Evolutionary conservation across 805 yeast genomes (phyloP).

Genomic region (Lipomyces sp.): DNA sequence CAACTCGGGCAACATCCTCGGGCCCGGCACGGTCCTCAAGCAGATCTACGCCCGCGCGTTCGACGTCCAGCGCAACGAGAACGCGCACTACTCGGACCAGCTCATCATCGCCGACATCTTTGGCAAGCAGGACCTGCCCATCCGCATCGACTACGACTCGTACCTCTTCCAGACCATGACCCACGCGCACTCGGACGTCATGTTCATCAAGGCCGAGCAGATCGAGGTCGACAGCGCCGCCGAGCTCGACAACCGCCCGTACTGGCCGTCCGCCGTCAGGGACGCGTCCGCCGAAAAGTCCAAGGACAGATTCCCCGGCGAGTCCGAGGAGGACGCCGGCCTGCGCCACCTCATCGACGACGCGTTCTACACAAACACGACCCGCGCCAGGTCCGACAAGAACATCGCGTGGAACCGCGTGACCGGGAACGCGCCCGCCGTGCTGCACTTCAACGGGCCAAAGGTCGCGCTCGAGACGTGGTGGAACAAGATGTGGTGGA

Average conservation of each 20-base stretch:
- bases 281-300: constrained; percentile 3
- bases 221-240: constrained; percentile 11
- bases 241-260: neutral
- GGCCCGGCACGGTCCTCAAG: constrained; percentile 12
- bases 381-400: constrained; percentile 8
- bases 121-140: constrained; percentile 24
- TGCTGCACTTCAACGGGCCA: constrained; percentile 28
- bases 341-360: constrained; percentile 1
- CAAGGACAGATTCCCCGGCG: constrained; percentile 9
- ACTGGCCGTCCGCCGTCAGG: constrained; percentile 4
- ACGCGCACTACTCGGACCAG: constrained; percentile 22
- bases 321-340: neutral
- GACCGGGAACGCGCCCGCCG: constrained; percentile 19
- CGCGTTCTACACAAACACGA: constrained; percentile 8
- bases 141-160: constrained; percentile 24
- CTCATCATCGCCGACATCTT: constrained; percentile 26
- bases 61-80: constrained; percentile 19
- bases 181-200: constrained; percentile 24
- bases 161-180: constrained; percentile 29
- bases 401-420: constrained; percentile 27
- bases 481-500: constrained; percentile 31
- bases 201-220: constrained; percentile 22
- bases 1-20: constrained; percentile 19
- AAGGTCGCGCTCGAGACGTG: constrained; percentile 27
- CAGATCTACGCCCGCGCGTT: constrained; percentile 20